Base-by-base conservation (phyloP, 176 grass and related monocot genomes). In the Aegilops speltoides region DNA sequence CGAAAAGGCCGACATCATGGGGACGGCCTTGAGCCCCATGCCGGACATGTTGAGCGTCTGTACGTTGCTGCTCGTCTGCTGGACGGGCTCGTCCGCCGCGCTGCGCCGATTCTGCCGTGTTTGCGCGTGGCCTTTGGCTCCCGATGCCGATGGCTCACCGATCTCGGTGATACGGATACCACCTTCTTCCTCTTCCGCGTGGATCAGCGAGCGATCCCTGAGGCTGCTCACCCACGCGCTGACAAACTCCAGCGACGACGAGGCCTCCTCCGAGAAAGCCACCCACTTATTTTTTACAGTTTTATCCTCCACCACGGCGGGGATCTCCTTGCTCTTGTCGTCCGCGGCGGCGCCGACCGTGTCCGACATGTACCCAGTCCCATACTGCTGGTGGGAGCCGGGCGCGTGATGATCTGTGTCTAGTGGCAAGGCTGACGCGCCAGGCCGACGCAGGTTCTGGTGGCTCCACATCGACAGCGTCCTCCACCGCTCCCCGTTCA, bases 191-290 rank as follows among this genome's bases (percentile, higher is more conserved):
- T 72, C 61, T 0, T 62, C 82, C 33, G 59, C 76, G 64, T 87
- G 73, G 26, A 92, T n/a, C 19, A 71, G 76, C 13, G 88, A 82
- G 54, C 23, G 26, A 76, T 87, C 41, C 56, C 73, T 82, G 40
- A 97, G 93, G 73, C 88, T 98, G 71, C 92, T 95, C 76, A 98
- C 91, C 96, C 96, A 98, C 73, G 88, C 96, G 78, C 89, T 91
- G 52, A 98, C 90, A 19, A 93, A 83, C 28, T 98, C 91, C 24
- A 94, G 36, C 70, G 90, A 36, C 70, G 90, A 57, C 54, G 91
- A 92, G 11, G 87, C 67, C 29, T 90, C 91, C 1, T 83, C 81
- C 7, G 89, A 91, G 88, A 98, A 92, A n/a, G 93, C 96, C 7
- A 92, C 79, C 91, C 89, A 94, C 69, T 92, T 31, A 31, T 31